These are phyloP conservation scores for Eucommia ulmoides DNA, from an alignment of 257 asterid species.

Conservation along the genomic window DNA sequence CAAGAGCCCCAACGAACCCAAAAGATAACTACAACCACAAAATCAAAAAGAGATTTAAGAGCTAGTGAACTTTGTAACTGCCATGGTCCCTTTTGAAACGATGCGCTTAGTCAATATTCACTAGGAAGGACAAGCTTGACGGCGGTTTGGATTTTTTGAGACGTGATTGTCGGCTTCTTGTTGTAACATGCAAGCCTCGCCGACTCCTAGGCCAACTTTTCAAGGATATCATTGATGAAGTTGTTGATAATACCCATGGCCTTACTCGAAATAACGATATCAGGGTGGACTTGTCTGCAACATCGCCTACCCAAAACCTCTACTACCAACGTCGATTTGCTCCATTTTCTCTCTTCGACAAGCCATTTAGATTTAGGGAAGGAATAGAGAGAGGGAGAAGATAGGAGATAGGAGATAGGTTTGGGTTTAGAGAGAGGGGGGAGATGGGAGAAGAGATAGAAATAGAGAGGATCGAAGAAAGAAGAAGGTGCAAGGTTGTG, in stretches of 20 bases:
- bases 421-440: no score
- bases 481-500: no score
- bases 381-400: no score
- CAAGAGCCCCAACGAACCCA: no score
- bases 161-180: constrained; percentile 35
- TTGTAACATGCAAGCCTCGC: constrained; percentile 30
- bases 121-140: constrained; percentile 34
- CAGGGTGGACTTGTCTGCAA: constrained; percentile 40
- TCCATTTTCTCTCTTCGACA: no score
- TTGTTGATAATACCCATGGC: constrained; percentile 44
- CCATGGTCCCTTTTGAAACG: constrained; percentile 37
- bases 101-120: constrained; percentile 37
- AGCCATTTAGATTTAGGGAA: no score
- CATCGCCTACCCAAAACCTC: no score
- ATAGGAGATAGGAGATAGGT: no score
- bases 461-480: no score
- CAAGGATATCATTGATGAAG: constrained; percentile 33
- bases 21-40: no score
- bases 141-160: constrained; percentile 36
- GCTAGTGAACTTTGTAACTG: constrained; percentile 38
- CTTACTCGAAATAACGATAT: constrained; percentile 31
- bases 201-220: constrained; percentile 33
- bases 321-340: no score
- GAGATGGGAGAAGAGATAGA: no score
- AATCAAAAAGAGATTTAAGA: constrained; percentile 9